A percentile compares a stretch with the other conserved stretches of the same genome.
Evolutionary conservation across 768 basidiomycete species (phyloP).

Genomic region (Lyophyllum decastes): DNA sequence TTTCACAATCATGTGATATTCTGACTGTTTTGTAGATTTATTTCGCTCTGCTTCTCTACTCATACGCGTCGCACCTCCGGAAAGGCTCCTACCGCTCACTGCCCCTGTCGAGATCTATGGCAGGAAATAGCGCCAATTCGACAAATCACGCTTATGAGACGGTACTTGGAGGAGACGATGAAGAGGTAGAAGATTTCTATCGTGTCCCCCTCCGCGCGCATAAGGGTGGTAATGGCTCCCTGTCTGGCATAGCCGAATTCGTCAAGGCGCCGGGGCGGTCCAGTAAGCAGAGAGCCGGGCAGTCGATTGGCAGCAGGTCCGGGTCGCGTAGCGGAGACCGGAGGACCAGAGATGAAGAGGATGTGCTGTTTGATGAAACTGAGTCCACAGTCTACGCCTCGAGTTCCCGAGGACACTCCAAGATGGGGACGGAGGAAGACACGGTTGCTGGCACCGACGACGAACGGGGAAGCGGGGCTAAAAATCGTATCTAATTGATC

Average conservation of each 20-base stretch:
- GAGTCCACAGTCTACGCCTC: slow-evolving; percentile 43
- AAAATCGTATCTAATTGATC: slow-evolving; percentile 12
- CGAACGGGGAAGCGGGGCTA: slow-evolving; percentile 26
- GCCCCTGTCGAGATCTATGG: slow-evolving; percentile 52
- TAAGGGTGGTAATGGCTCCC: slow-evolving; percentile 35
- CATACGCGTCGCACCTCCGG: slow-evolving; percentile 90
- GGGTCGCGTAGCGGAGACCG: slow-evolving; percentile 30
- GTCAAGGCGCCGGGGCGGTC: slow-evolving; percentile 48
- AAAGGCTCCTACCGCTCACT: slow-evolving; percentile 88
- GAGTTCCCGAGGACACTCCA: slow-evolving; percentile 42
- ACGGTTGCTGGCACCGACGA: slow-evolving; percentile 38
- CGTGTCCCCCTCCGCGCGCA: slow-evolving; percentile 59
- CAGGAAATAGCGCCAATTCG: slow-evolving; percentile 28
- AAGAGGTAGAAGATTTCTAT: slow-evolving; percentile 70
- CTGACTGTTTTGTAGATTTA: slow-evolving; percentile 64
- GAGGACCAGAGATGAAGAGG: slow-evolving; percentile 41
- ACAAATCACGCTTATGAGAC: slow-evolving; percentile 38
- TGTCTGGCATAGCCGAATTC: slow-evolving; percentile 65
- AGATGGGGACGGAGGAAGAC: slow-evolving; percentile 43
- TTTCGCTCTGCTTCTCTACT: slow-evolving; percentile 88
- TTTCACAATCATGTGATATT: not conserved
- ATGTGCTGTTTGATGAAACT: slow-evolving; percentile 67
- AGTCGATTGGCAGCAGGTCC: slow-evolving; percentile 15
- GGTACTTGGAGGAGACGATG: slow-evolving; percentile 45
- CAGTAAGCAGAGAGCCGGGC: slow-evolving; percentile 11